These are phyloP conservation scores for Hyphopichia homilentoma DNA, from an alignment of 805 yeast species.

Conservation along the genomic window DNA sequence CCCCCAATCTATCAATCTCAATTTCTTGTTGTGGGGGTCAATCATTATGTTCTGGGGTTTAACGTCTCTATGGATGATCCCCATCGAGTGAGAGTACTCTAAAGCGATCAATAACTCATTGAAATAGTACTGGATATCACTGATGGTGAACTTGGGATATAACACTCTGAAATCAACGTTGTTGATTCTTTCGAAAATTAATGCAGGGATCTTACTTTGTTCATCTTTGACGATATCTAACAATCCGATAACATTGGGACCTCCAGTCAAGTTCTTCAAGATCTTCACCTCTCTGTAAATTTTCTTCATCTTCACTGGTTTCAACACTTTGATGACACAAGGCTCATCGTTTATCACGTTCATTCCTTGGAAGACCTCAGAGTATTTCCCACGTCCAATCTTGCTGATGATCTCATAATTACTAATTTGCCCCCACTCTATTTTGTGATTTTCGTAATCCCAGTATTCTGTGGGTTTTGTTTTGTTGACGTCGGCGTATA, in stretches of 20 bases:
- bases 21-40: slow-evolving; percentile 65
- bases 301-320: slow-evolving; percentile 91
- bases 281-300: slow-evolving; percentile 87
- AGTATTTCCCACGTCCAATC: slow-evolving; percentile 90
- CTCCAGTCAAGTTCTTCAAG: slow-evolving; percentile 77
- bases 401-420: slow-evolving; percentile 76
- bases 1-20: slow-evolving; percentile 93
- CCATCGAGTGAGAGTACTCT: slow-evolving; percentile 90
- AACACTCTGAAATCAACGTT: slow-evolving; percentile 79
- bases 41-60: slow-evolving; percentile 97
- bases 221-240: slow-evolving; percentile 81
- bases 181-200: slow-evolving; percentile 79
- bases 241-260: slow-evolving; percentile 75
- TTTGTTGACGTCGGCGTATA: slow-evolving; percentile 72
- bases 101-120: slow-evolving; percentile 76
- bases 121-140: slow-evolving; percentile 80
- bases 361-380: slow-evolving; percentile 90
- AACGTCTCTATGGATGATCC: slow-evolving; percentile 93
- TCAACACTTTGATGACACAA: slow-evolving; percentile 84
- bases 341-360: slow-evolving; percentile 57
- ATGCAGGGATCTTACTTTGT: slow-evolving; percentile 77
- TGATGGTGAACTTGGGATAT: slow-evolving; percentile 71
- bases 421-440: slow-evolving; percentile 39
- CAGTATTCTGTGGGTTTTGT: slow-evolving; percentile 70
- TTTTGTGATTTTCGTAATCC: slow-evolving; percentile 70